Evolutionary conservation across 768 basidiomycete genomes (phyloP), one percentile per base, ranked within the genome.

Genomic region (Rhodotorula sphaerocarpa): DNA sequence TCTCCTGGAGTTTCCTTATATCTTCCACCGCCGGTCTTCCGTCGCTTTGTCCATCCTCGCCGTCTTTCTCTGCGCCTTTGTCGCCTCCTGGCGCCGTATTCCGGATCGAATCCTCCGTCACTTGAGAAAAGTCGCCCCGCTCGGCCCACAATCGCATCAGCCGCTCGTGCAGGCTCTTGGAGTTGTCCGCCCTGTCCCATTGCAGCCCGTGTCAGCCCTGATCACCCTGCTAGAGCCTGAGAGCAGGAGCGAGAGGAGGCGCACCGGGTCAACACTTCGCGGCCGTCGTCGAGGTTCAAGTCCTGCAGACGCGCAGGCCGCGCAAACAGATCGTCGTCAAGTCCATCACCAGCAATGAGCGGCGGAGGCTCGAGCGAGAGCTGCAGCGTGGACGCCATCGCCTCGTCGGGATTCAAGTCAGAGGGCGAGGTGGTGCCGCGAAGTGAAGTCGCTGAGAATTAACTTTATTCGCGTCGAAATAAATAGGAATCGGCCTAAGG

Each of bases 61-160:
- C 53, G 9, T 41, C 28, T 1, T 51, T 53, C 18, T 56, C 41
- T 51, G 51, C 9, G 48, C 4, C 48, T 6, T 21, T 23, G 42
- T n/a, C n/a, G n/a, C n/a, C n/a, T n/a, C n/a, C n/a, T n/a, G 15
- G 11, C 6, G 4, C 31, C 10, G 55, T 42, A 44, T 65, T 53
- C n/a, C 34, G 34, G 31, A 66, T 51, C 5, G 30, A 30, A 7
- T 63, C 57, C 21, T 27, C 55, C 11, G 68, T 63, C 12, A 70
- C 28, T 2, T 27, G n/a, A 15, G 68, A 70, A 51, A 53, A 70
- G 53, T 70, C 68, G 30, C 68, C 68, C 7, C 68, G 47, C 56
- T 65, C 65, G 5, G 54, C 58, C 68, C 68, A 70, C 11, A 70
- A 48, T 6, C 64, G 61, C 50, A 47, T 34, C 4, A 70, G 43